Evolutionary conservation across 805 yeast genomes (phyloP), one percentile per base, ranked within the genome.

Genomic region (Wickerhamomyces pijperi): DNA sequence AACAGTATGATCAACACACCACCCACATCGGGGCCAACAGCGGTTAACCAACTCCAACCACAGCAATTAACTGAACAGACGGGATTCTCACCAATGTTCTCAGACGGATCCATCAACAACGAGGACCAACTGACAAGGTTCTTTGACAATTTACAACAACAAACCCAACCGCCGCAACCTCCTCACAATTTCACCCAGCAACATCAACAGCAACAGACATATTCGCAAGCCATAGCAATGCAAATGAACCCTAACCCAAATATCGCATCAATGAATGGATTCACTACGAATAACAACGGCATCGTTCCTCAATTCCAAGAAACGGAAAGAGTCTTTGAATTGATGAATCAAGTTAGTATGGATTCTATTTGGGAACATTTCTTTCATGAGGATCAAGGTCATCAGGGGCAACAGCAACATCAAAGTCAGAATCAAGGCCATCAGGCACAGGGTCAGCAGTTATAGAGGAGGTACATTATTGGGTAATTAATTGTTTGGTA

Each of bases 331-430:
- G 68, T 78, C 17, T 74, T 67, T 50, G 82, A 78, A 48, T 59
- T 80, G 63, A 69, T 80, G 43, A 72, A 68, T 48, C 80, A 73
- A 51, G 71, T 77, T 4, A 68, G 74, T 3, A 51, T 47, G 25
- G 85, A 78, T 40, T 64, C 76, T 19, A 76, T 79, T 28, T 78
- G 85, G 82, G 84, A 76, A 38, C 82, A 76, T 46, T 73, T 74
- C 46, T 75, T 77, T 51, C 59, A 25, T 8, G n/a, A 12, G 5
- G 13, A 11, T 21, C 25, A 25, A 11, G n/a, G n/a, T 13, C 29
- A 25, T 8, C 29, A 25, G 29, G n/a, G n/a, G n/a, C n/a, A n/a
- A n/a, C n/a, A n/a, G n/a, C n/a, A n/a, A n/a, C n/a, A n/a, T n/a
- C n/a, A n/a, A n/a, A n/a, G n/a, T n/a, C n/a, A n/a, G n/a, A n/a